phyloP scores from a whole-genome alignment of 2,329 filamentous ascomycete genomes.

The Ceratocystis colombiana region DNA sequence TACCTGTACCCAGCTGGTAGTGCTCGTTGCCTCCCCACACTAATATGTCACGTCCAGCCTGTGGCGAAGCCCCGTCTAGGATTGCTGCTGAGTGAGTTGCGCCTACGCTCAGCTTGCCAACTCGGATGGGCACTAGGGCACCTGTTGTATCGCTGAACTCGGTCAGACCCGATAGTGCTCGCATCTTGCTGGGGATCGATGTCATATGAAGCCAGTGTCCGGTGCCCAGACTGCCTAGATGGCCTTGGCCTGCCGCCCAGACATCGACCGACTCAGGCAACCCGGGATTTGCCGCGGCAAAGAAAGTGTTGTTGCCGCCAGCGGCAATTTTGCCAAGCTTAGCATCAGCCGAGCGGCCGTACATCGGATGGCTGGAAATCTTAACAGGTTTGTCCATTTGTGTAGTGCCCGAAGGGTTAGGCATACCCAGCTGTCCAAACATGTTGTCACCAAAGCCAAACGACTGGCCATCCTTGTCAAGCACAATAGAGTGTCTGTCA shows the following conservation, averaged over 20 bases:
- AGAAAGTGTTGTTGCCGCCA: slow-evolving; percentile 78
- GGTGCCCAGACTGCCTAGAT: slow-evolving; percentile 72
- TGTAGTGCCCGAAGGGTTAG: slow-evolving; percentile 53
- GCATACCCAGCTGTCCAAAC: slow-evolving; percentile 80
- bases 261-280: slow-evolving; percentile 56
- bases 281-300: slow-evolving; percentile 52
- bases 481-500: slow-evolving; percentile 72
- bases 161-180: slow-evolving; percentile 67
- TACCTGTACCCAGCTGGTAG: slow-evolving; percentile 87
- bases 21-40: slow-evolving; percentile 95
- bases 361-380: slow-evolving; percentile 13
- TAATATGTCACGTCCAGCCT: slow-evolving; percentile 65
- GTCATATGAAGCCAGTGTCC: slow-evolving; percentile 87
- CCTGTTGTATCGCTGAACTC: slow-evolving; percentile 74
- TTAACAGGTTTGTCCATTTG: slow-evolving; percentile 10
- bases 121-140: slow-evolving; percentile 62
- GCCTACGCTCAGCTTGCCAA: slow-evolving; percentile 64
- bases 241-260: slow-evolving; percentile 79
- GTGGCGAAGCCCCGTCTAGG: slow-evolving; percentile 63
- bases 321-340: slow-evolving; percentile 50
- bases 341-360: slow-evolving; percentile 18
- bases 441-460: slow-evolving; percentile 90
- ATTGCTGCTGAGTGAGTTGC: slow-evolving; percentile 71
- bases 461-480: slow-evolving; percentile 64
- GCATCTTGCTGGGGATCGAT: slow-evolving; percentile 65